Conservation (phyloP, 2,329 filamentous ascomycete species). For the Verticillium zaregamsianum region DNA sequence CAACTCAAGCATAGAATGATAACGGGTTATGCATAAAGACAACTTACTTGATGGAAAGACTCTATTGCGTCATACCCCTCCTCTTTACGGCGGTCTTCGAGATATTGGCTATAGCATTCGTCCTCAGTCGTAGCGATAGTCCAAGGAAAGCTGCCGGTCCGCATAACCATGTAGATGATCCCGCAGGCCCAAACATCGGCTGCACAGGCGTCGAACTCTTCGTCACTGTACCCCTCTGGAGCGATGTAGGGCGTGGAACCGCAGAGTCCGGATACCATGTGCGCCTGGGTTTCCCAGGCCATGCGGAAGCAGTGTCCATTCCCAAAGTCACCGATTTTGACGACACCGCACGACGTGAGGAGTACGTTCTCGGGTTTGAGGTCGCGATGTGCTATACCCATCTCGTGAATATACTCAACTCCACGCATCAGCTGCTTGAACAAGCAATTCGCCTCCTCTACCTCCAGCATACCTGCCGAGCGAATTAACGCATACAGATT, state of each 20-base stretch:
- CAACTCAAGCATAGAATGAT: no score
- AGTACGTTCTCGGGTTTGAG: constrained; percentile 96
- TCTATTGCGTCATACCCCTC: constrained; percentile 96
- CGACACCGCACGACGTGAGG: constrained; percentile 82
- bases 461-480: constrained; percentile 85
- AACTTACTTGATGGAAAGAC: constrained; percentile 83
- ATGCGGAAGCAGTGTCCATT: constrained; percentile 99
- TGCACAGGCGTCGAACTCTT: constrained; percentile 94
- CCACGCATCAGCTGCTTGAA: constrained; percentile 99
- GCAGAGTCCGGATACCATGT: constrained; percentile 96
- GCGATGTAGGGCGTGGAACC: constrained; percentile 97
- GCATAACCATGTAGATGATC: constrained; percentile 99
- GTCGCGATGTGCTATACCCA: constrained; percentile 96
- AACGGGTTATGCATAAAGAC: no score
- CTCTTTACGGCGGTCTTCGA: constrained; percentile 88
- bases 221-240: constrained; percentile 91
- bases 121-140: constrained; percentile 95
- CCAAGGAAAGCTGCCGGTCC: constrained; percentile 93
- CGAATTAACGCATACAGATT: constrained; percentile 93
- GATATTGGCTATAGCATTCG: constrained; percentile 92
- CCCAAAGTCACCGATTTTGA: constrained; percentile 98
- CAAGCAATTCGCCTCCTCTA: constrained; percentile 91
- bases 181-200: constrained; percentile 98
- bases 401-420: constrained; percentile 98
- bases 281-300: constrained; percentile 97